These are phyloP conservation scores for Claviceps quebecensis DNA, from an alignment of 2,329 filamentous ascomycete species.

Conservation along the genomic window DNA sequence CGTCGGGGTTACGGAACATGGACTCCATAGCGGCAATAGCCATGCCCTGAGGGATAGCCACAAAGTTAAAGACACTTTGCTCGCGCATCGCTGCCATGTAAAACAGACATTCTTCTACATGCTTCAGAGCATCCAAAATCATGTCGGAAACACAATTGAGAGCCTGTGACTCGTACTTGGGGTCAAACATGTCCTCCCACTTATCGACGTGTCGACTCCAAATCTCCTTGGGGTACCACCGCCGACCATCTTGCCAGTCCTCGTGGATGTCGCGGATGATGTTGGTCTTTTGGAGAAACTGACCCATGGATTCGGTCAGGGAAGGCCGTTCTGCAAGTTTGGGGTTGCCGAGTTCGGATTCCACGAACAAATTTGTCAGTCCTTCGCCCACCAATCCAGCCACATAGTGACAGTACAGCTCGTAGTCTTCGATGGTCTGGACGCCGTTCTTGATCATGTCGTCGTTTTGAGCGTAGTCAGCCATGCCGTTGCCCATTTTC, in stretches of 20 bases:
- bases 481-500: constrained; percentile 98
- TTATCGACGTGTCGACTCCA: constrained; percentile 90
- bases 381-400: constrained; percentile 97
- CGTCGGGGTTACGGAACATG: constrained; percentile 77
- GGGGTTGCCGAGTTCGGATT: constrained; percentile 73
- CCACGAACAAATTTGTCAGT: constrained; percentile 77
- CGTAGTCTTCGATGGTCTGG: constrained; percentile 75
- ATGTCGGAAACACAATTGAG: constrained; percentile 84
- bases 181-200: constrained; percentile 82
- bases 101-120: constrained; percentile 88
- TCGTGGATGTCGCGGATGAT: constrained; percentile 94
- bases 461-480: constrained; percentile 78
- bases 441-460: constrained; percentile 71
- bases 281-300: constrained; percentile 96
- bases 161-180: constrained; percentile 61
- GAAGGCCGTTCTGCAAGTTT: constrained; percentile 64
- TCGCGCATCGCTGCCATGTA: constrained; percentile 92
- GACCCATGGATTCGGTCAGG: constrained; percentile 89
- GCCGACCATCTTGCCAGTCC: constrained; percentile 72
- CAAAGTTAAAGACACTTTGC: constrained; percentile 98
- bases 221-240: constrained; percentile 92
- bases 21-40: constrained; percentile 88
- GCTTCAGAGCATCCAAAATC: constrained; percentile 77
- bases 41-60: constrained; percentile 93
- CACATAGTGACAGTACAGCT: constrained; percentile 95